These are phyloP conservation scores for Giardia muris DNA, from an alignment of 208 protist species.

Conservation along the genomic window DNA sequence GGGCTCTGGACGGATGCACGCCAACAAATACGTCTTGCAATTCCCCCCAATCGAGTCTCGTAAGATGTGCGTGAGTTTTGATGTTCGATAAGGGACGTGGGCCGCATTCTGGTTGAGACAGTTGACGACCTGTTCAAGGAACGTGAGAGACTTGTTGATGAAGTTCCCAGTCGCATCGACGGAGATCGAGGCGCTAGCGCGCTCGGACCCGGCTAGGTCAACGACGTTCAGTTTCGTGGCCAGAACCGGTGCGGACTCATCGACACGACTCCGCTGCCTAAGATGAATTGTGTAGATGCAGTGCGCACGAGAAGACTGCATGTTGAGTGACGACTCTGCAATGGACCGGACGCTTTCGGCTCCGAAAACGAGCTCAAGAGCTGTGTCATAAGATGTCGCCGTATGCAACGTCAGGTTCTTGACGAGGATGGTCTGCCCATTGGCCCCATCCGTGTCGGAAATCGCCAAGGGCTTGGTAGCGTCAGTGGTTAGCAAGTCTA, in stretches of 20 bases:
- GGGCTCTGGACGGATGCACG: conserved; percentile 4
- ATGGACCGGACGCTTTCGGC: neutral
- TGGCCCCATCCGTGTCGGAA: neutral
- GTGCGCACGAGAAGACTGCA: neutral
- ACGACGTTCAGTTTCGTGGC: conserved; percentile 14
- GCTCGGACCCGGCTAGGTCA: conserved; percentile 26
- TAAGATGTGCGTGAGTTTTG: conserved; percentile 20
- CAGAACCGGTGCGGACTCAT: neutral
- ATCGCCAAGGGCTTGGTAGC: neutral
- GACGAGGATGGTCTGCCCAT: neutral
- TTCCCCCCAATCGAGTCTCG: conserved; percentile 5
- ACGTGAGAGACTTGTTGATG: conserved; percentile 10
- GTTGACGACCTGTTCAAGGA: conserved; percentile 4
- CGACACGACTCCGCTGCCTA: neutral
- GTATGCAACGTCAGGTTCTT: neutral
- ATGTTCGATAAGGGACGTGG: conserved; percentile 17
- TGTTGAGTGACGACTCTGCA: neutral
- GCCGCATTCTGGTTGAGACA: neutral
- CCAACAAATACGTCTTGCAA: conserved; percentile 15
- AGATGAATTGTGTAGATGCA: conserved; percentile 1
- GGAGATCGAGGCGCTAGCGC: neutral
- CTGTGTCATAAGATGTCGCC: neutral
- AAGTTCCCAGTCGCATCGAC: neutral
- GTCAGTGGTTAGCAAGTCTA: neutral
- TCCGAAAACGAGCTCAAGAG: neutral